Percentiles rank a stretch among this genome's conserved stretches.
Conservation (phyloP, 1,139 yeast genomes). For the Geotrichum siamense region DNA sequence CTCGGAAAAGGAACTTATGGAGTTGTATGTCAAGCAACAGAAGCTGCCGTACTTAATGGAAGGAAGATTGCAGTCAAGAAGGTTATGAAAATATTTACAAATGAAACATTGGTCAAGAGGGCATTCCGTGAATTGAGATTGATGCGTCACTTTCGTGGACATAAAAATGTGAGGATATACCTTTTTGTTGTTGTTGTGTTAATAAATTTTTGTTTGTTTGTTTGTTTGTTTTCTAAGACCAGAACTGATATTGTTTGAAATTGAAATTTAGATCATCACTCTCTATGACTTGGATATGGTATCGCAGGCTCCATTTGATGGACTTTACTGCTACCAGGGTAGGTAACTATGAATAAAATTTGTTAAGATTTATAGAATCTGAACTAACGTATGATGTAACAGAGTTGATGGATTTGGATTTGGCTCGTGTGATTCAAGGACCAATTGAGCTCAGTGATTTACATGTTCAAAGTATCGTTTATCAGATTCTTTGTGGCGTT, state of each 20-base stretch:
- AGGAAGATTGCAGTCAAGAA: constrained; percentile 63
- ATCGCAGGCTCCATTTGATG: constrained; percentile 60
- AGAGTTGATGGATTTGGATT: constrained; percentile 74
- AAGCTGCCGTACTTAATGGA: constrained; percentile 31
- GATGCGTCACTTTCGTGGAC: constrained; percentile 76
- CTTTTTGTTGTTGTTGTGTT: constrained; percentile 10
- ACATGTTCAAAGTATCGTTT: constrained; percentile 67
- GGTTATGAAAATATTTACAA: constrained; percentile 58
- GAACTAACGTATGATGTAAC: not conserved
- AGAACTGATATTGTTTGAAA: not conserved
- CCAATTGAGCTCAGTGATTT: constrained; percentile 65
- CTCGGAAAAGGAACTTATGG: constrained; percentile 90
- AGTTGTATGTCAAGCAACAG: constrained; percentile 70
- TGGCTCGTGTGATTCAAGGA: constrained; percentile 70
- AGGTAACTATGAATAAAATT: too few species aligned
- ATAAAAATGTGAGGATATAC: constrained; percentile 46
- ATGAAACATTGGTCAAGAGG: constrained; percentile 58
- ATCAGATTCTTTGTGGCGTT: constrained; percentile 73
- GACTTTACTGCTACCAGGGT: constrained; percentile 69
- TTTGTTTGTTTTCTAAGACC: not conserved
- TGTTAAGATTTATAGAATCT: not conserved
- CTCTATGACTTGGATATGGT: constrained; percentile 70
- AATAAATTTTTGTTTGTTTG: not conserved
- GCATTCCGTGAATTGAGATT: constrained; percentile 74
- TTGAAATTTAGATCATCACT: constrained; percentile 55